phyloP scores from a whole-genome alignment of 768 basidiomycete species.

The Leccinum subgranulosum region DNA sequence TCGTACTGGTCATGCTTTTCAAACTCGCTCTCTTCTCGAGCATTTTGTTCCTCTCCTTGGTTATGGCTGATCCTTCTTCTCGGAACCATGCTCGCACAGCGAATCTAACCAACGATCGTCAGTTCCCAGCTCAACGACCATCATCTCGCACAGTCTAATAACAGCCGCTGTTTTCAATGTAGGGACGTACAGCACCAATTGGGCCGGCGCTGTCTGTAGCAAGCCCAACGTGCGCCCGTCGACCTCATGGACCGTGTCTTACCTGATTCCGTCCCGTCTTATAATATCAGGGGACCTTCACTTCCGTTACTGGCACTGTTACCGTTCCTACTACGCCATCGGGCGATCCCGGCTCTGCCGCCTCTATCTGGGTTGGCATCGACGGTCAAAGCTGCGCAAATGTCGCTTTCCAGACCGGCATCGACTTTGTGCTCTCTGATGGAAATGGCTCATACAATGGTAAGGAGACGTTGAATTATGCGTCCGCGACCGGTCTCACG shows the following conservation, averaged over 20 bases:
- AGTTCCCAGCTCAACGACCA: neutral
- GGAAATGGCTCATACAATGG: neutral
- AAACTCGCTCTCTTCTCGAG: neutral
- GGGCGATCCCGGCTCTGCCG: neutral
- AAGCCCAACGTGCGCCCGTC: neutral
- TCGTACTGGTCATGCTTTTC: neutral
- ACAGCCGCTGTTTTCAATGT: neutral
- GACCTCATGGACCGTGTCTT: neutral
- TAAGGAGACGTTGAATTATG: neutral
- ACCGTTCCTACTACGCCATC: neutral
- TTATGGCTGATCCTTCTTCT: neutral
- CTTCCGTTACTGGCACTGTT: neutral
- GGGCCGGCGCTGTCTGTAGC: neutral
- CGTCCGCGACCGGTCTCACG: neutral
- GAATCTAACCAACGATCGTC: neutral
- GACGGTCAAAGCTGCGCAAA: neutral
- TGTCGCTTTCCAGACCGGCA: neutral
- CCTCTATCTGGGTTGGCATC: slow-evolving; percentile 5
- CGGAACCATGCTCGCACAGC: neutral
- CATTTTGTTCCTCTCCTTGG: neutral
- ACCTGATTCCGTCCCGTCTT: neutral
- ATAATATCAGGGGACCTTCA: slow-evolving; percentile 5
- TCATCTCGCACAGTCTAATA: neutral
- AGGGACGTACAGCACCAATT: neutral
- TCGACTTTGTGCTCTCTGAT: neutral